A percentile compares a stretch with the other conserved stretches of the same genome.
phyloP scores from a whole-genome alignment of 192 early-diverging fungal genomes.

The Linnemannia zychae region DNA sequence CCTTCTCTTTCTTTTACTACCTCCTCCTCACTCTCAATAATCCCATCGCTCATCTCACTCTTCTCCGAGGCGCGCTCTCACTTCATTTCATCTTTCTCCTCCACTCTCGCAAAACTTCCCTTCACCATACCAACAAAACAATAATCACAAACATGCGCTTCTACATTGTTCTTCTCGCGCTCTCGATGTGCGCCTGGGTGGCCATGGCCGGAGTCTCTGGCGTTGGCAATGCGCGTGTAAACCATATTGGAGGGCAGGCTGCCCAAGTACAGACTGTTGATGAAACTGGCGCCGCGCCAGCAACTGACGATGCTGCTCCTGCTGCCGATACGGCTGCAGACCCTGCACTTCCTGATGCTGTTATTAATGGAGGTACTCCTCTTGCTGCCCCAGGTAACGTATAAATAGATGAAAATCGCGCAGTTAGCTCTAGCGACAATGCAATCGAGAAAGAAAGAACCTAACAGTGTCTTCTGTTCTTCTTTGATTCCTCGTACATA shows the following conservation, averaged over 20 bases:
- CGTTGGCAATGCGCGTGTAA: neutral
- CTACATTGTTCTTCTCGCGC: slow-evolving; percentile 14
- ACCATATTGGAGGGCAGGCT: neutral
- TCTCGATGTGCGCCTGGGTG: slow-evolving; percentile 34
- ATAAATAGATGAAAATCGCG: neutral
- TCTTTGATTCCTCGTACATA: neutral
- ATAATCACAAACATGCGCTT: slow-evolving; percentile 20
- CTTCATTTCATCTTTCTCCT: neutral
- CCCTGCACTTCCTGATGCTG: neutral
- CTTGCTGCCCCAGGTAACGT: neutral
- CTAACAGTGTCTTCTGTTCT: neutral
- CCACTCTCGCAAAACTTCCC: neutral
- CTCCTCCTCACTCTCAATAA: neutral
- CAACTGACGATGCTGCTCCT: neutral
- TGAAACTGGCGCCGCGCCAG: neutral
- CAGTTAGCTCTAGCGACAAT: neutral
- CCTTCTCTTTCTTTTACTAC: neutral
- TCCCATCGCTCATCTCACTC: neutral
- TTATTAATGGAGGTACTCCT: neutral
- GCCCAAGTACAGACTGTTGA: neutral
- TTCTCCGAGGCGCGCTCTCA: neutral
- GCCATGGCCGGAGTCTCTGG: slow-evolving; percentile 8
- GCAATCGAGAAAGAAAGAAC: neutral
- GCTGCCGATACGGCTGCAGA: neutral
- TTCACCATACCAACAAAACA: neutral